Evolutionary conservation across 148 eudicot genomes (phyloP).

Genomic region (Hydrangea macrophylla): DNA sequence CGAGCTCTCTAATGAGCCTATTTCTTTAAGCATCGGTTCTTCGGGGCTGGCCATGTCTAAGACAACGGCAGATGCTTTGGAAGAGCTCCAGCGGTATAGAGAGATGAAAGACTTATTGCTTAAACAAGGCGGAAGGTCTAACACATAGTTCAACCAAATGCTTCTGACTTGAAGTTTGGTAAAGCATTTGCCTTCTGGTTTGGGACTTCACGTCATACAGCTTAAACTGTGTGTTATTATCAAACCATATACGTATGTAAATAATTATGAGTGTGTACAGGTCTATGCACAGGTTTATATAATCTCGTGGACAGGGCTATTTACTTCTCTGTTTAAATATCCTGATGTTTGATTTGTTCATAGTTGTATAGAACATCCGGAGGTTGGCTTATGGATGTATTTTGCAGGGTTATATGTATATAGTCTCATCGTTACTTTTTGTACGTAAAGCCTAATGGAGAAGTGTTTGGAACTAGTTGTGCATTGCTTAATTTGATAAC

Average conservation of each 20-base stretch:
- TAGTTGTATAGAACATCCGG: background rate
- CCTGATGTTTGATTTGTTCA: background rate
- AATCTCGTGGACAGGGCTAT: background rate
- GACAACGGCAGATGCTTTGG: slow-evolving; percentile 68
- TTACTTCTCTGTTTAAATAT: background rate
- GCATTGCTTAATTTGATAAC: too few relatives aligned
- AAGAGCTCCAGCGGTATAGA: slow-evolving; percentile 53
- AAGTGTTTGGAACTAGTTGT: too few relatives aligned
- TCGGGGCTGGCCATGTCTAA: slow-evolving; percentile 33
- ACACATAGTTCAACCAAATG: background rate
- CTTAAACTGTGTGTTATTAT: background rate
- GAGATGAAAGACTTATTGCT: slow-evolving; percentile 52
- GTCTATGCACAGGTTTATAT: background rate
- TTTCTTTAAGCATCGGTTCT: slow-evolving; percentile 29
- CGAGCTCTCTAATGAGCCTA: slow-evolving; percentile 12
- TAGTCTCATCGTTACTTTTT: too few relatives aligned
- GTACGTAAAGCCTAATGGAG: too few relatives aligned
- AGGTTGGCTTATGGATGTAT: background rate
- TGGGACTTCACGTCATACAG: slow-evolving; percentile 5
- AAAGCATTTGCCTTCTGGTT: slow-evolving; percentile 1
- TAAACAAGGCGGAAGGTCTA: slow-evolving; percentile 34
- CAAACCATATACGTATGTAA: background rate
- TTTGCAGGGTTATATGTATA: background rate
- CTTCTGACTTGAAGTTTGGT: slow-evolving; percentile 2
- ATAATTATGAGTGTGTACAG: background rate